Evolutionary conservation across 2,329 filamentous ascomycete genomes (phyloP), one percentile per base, ranked within the genome.

Genomic region (Geoglossum cookeanum): DNA sequence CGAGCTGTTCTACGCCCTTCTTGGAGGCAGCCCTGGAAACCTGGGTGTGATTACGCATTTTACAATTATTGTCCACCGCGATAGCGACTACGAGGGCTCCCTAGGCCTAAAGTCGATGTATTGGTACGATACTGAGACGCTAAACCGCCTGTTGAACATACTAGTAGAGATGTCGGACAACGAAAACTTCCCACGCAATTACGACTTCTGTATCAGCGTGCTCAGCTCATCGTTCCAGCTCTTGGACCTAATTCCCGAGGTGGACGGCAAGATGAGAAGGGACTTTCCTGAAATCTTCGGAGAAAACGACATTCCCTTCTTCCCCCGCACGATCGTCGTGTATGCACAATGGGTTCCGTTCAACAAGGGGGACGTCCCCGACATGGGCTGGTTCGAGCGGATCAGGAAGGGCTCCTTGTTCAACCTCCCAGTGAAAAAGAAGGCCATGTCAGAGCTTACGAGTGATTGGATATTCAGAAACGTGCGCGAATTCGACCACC

Each of bases 331-430:
- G 0, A 73, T 76, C 17, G 63, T 75, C 4, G 67, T 76, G 9
- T 76, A 74, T 47, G 74, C 74, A 3, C 74, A 76, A 59, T 77
- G 72, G 70, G 71, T 73, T 1, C 73, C 73, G 0, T 67, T 72
- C 17, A 63, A 55, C 55, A 62, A 63, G 56, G 62, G 61, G 55
- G 70, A 69, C 58, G 68, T 71, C 49, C 60, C 61, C 49, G 61
- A 63, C 42, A 61, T 70, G 52, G 64, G 64, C 7, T 74, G 71
- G 62, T 74, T 74, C 48, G 63, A 72, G 49, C 64, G 65, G 30
- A 60, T 74, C 9, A 62, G 68, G 8, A 62, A 67, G 1, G 64
- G 66, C 9, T 67, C 61, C 17, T 63, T 62, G 57, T 64, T 65
- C 17, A 67, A 69, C 33, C 62, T 67, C 3, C 65, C 67, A 55